Base-by-base conservation (phyloP, 768 basidiomycete genomes). In the Russula brevipes region DNA sequence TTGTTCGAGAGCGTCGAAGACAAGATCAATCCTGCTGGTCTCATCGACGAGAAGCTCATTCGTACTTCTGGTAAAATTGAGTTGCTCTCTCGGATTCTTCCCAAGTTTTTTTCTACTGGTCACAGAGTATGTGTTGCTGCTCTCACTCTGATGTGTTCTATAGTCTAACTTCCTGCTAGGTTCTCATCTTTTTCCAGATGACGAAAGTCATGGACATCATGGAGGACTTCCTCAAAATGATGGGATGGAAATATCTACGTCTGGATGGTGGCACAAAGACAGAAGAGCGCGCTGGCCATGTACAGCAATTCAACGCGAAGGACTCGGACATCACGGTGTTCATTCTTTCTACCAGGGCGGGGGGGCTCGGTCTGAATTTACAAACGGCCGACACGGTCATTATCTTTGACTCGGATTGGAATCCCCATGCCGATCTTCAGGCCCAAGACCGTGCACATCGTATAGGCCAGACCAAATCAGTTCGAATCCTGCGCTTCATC, bases 121-220 rank as follows among this genome's bases (percentile, higher is more conserved):
- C 97, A 98, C 77, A 86, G 95, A 72, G 92, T 91, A 71, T 52
- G 83, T 68, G 19, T 31, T 41, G 0, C 31, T 47, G 10, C 49
- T 5, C 47, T 64, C 54, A n/a, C 59, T 60, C 49, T 51, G 33
- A 60, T 52, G 35, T 7, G 36, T 39, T 61, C 11, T 17, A 39
- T 19, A 44, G 39, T 30, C 56, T 8, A 57, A 30, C 38, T 46
- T 54, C 38, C 5, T 42, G 35, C 12, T 31, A 94, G 90, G 92
- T 96, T 51, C 85, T 99, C 60, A 98, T 99, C 69, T 98, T 99
- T 85, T 98, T 98, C 87, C 97, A 99, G 76, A 98, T 98, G 97
- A 98, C 95, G 16, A 91, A 94, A 71, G 93, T 98, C 69, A 97
- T 98, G 95, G 92, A 96, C 66, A 94, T 97, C 72, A 93, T 96